These are phyloP conservation scores for Hemileia vastatrix DNA, from an alignment of 1,284 basidiomycete genomes.

Conservation along the genomic window DNA sequence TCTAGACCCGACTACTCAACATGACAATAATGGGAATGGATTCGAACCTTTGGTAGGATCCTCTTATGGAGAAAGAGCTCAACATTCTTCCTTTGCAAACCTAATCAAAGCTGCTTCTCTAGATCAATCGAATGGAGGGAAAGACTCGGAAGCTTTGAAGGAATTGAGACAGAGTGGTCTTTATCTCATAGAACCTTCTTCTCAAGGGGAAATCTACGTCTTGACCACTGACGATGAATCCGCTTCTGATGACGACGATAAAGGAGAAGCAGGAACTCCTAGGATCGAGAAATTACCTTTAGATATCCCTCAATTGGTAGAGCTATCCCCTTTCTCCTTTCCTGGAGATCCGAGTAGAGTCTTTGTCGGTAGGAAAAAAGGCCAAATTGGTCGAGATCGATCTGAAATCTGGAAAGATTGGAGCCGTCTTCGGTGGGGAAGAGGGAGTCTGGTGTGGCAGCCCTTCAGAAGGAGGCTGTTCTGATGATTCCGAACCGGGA, in stretches of 20 bases:
- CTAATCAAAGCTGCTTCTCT: constrained; percentile 23
- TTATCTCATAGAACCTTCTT: constrained; percentile 81
- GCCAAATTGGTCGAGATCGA: constrained; percentile 69
- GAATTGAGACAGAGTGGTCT: too few species aligned
- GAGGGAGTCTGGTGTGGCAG: constrained; percentile 39
- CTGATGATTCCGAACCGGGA: constrained; percentile 53
- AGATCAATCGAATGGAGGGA: too few species aligned
- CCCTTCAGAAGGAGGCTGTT: constrained; percentile 56
- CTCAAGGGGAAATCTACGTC: constrained; percentile 69
- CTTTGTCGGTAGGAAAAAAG: constrained; percentile 74
- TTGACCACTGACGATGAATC: constrained; percentile 52
- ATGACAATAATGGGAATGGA: constrained; percentile 48
- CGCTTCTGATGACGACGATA: constrained; percentile 53
- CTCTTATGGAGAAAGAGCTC: constrained; percentile 34
- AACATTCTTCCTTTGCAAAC: constrained; percentile 41
- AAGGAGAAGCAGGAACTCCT: background rate
- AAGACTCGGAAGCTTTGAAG: constrained; percentile 38
- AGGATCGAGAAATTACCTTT: constrained; percentile 72
- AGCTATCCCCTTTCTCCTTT: constrained; percentile 71
- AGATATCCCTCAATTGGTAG: constrained; percentile 72
- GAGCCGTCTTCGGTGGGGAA: constrained; percentile 58
- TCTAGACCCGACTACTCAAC: too few species aligned
- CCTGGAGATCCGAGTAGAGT: constrained; percentile 59
- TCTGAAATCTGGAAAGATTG: constrained; percentile 68
- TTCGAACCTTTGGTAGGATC: too few species aligned